These are phyloP conservation scores for Astragalus glycyphyllos DNA, from an alignment of 306 rosid genomes.

Conservation along the genomic window DNA sequence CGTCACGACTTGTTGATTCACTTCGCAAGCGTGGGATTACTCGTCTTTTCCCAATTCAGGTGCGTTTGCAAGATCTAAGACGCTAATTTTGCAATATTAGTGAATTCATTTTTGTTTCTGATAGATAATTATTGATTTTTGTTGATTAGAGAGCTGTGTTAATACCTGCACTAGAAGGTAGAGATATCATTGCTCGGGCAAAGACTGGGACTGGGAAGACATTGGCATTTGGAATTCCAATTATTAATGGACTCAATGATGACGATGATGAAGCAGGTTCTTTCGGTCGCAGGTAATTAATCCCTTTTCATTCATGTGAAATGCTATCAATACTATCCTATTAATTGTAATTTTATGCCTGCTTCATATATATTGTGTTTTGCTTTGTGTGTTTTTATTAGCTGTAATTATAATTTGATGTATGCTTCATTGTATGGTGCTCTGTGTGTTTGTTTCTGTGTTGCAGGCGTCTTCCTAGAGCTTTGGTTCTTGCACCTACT, in stretches of 20 bases:
- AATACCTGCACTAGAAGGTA: conserved; percentile 88
- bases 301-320: background rate
- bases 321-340: background rate
- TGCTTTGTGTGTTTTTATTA: background rate
- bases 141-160: conserved; percentile 86
- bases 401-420: background rate
- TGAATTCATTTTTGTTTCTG: background rate
- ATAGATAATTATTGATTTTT: background rate
- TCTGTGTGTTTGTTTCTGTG: conserved; percentile 20
- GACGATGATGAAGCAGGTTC: conserved; percentile 53
- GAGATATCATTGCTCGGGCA: conserved; percentile 94
- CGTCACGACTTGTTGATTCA: conserved; percentile 65
- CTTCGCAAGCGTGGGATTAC: conserved; percentile 80
- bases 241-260: conserved; percentile 70
- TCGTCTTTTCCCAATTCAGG: conserved; percentile 92
- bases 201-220: conserved; percentile 99
- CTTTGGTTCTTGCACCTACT: conserved; percentile 91
- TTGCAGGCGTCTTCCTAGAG: conserved; percentile 82
- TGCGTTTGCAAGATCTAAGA: conserved; percentile 19
- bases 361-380: background rate
- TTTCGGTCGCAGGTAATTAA: conserved; percentile 68
- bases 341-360: background rate
- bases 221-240: conserved; percentile 90
- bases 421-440: background rate
- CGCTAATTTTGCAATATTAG: background rate